phyloP scores from a whole-genome alignment of 441 rosid species.

The Dalechampia spathulata region DNA sequence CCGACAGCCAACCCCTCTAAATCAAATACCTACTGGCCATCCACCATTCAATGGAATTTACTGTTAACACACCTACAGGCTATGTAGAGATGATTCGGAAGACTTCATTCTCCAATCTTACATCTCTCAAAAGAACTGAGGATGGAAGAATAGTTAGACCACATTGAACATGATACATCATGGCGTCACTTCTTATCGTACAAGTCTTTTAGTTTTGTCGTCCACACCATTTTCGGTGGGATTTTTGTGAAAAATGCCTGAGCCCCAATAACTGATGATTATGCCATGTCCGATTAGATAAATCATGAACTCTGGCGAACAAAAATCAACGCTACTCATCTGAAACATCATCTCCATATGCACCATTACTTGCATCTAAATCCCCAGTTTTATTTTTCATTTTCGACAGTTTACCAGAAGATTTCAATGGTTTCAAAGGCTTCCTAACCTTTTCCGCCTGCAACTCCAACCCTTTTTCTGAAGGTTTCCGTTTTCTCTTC shows the following conservation, averaged over 20 bases:
- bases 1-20: no score
- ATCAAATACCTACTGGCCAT: no score
- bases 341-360: constrained; percentile 41
- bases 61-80: no score
- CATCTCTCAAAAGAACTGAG: no score
- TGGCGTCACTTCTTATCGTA: no score
- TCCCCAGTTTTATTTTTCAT: constrained; percentile 48
- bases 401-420: constrained; percentile 56
- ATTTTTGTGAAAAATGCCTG: not conserved
- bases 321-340: constrained; percentile 26
- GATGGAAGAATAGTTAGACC: no score
- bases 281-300: not conserved
- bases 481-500: constrained; percentile 83
- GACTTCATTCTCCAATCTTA: no score
- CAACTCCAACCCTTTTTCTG: constrained; percentile 90
- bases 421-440: constrained; percentile 48
- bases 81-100: no score
- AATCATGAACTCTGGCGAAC: not conserved
- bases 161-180: no score
- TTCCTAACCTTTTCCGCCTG: constrained; percentile 92
- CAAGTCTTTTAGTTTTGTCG: no score
- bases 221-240: not conserved
- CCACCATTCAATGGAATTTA: no score
- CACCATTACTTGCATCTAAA: constrained; percentile 41
- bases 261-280: not conserved